Evolutionary conservation across 257 asterid species (phyloP).

Genomic region (Nicotiana tabacum): DNA sequence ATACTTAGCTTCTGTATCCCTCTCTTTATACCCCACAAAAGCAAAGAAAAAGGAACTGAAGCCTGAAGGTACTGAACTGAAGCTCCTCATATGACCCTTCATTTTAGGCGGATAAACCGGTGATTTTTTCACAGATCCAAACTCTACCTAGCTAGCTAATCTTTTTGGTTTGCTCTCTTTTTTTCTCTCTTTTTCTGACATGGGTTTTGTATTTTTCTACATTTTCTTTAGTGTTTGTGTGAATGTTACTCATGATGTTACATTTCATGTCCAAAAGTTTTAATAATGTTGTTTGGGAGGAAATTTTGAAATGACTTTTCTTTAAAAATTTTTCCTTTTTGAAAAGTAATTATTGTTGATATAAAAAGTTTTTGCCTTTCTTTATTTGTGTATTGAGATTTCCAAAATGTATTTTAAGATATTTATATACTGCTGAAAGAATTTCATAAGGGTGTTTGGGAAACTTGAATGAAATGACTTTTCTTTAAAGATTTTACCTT

Average conservation of each 20-base stretch:
- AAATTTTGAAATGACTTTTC: not conserved
- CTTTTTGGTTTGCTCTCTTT: not conserved
- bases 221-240: not conserved
- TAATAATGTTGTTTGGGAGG: not conserved
- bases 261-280: not conserved
- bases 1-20: not conserved
- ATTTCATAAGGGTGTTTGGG: not conserved
- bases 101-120: constrained; percentile 18
- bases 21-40: constrained; percentile 5
- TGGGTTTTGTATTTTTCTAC: not conserved
- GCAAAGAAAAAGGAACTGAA: not conserved
- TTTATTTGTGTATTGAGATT: not conserved
- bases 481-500: not conserved
- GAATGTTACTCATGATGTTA: not conserved
- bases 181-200: not conserved
- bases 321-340: not conserved
- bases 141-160: not conserved
- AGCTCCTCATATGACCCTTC: constrained; percentile 8
- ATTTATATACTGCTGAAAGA: not conserved
- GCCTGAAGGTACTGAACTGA: not conserved
- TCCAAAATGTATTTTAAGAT: not conserved
- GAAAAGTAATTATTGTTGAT: not conserved
- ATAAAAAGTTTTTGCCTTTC: not conserved
- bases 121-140: constrained; percentile 19
- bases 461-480: not conserved